These are phyloP conservation scores for Tulasnella sp. DNA, from an alignment of 768 basidiomycete genomes.

Conservation along the genomic window DNA sequence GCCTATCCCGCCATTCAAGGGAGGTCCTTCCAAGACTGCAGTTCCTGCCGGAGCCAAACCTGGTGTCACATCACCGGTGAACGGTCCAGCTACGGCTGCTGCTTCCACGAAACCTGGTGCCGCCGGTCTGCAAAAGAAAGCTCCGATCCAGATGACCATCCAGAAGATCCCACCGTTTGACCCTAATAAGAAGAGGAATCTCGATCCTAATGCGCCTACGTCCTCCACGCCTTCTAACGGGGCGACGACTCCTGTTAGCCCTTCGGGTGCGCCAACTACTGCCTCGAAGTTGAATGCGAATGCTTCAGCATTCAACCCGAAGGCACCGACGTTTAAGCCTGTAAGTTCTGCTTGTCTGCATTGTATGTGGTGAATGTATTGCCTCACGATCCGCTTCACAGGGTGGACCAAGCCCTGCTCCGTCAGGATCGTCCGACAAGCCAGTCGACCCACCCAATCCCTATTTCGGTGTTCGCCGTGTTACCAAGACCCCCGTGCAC, in stretches of 20 bases:
- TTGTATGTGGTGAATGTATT: neutral
- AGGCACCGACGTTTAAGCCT: conserved; percentile 65
- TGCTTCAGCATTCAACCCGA: conserved; percentile 80
- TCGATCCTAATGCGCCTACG: conserved; percentile 20
- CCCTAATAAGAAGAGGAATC: conserved; percentile 34
- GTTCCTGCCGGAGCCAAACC: conserved; percentile 33
- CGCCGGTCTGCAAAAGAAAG: conserved; percentile 11
- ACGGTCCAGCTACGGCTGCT: conserved; percentile 16
- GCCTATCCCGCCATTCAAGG: conserved; percentile 14
- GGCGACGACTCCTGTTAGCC: conserved; percentile 36
- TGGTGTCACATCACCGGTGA: conserved; percentile 19
- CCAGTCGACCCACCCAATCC: conserved; percentile 38
- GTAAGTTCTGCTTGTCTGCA: conserved; percentile 25
- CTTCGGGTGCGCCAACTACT: conserved; percentile 32
- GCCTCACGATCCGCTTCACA: neutral
- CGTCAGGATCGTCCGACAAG: conserved; percentile 3
- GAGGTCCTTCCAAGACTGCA: conserved; percentile 16
- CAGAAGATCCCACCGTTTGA: conserved; percentile 87
- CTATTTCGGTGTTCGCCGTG: conserved; percentile 72
- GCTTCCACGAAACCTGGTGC: neutral
- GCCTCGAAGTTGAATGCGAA: conserved; percentile 70
- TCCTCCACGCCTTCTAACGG: conserved; percentile 24
- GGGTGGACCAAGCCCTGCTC: neutral
- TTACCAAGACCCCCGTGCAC: conserved; percentile 63
- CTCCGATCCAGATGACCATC: conserved; percentile 57